These are phyloP conservation scores for Phytophthora chlamydospora DNA, from an alignment of 352 stramenopile genomes.

Conservation along the genomic window DNA sequence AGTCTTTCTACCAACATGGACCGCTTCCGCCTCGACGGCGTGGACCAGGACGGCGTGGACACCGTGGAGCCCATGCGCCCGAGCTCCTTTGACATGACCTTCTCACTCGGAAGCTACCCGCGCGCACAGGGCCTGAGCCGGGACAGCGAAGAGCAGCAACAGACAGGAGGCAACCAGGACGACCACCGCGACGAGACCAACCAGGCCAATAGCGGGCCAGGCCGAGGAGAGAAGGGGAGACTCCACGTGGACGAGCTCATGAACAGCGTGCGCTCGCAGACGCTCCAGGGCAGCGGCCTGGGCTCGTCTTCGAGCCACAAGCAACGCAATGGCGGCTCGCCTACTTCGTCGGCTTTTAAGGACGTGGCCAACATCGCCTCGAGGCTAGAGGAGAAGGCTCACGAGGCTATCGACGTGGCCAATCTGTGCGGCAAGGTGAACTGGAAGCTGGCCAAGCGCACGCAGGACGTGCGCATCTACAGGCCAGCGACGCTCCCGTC, in stretches of 20 bases:
- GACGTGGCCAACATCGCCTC: constrained; percentile 59
- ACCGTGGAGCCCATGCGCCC: constrained; percentile 84
- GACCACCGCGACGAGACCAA: constrained; percentile 26
- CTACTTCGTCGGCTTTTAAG: constrained; percentile 38
- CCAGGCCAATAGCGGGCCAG: constrained; percentile 5
- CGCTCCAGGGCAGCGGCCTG: constrained; percentile 16
- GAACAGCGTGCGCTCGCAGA: constrained; percentile 23
- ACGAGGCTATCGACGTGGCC: constrained; percentile 65
- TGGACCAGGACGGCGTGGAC: constrained; percentile 79
- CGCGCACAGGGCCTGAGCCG: constrained; percentile 26
- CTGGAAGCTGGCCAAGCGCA: constrained; percentile 77
- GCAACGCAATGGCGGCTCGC: constrained; percentile 27
- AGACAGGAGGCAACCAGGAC: constrained; percentile 19
- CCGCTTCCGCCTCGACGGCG: constrained; percentile 80
- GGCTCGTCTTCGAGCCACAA: constrained; percentile 17
- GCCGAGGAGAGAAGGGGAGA: constrained; percentile 52
- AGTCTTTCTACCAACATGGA: constrained; percentile 56
- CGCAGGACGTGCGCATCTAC: constrained; percentile 86
- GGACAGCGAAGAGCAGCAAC: constrained; percentile 34
- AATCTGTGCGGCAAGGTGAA: constrained; percentile 63
- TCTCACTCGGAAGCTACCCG: constrained; percentile 71
- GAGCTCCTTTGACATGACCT: constrained; percentile 91
- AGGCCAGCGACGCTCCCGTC: constrained; percentile 47
- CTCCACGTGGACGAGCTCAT: constrained; percentile 53
- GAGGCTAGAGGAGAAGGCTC: constrained; percentile 76